Base-by-base conservation (phyloP, 805 yeast species). In the Yarrowia sp. region DNA sequence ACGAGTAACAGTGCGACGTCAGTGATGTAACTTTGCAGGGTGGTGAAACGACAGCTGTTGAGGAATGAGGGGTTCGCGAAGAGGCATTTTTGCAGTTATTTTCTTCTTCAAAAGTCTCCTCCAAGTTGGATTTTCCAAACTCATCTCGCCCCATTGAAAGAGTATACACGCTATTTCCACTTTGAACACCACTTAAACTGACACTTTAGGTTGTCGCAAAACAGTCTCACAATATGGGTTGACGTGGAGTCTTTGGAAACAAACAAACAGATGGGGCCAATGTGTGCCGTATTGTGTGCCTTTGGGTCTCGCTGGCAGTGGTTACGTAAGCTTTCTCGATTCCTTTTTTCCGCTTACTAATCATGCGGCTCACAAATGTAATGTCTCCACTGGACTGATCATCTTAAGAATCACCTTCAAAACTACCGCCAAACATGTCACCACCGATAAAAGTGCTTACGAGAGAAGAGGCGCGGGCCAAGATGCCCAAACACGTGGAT, bases 401-500 rank as follows among this genome's bases (percentile, higher is more conserved):
- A 46, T 13, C 15, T 34, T 15, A 15, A 12, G 10, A 30, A 17
- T 10, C 46, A n/a, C 10, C 17, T 13, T 33, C 63, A 9, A n/a
- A 40, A 24, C 15, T 15, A 40, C n/a, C 47, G 8, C 12, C 19
- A 9, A 34, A 12, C 17, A 58, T 58, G 64, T 58, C 64, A 2
- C 64, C 64, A 9, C 64, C 64, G 40, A 58, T 58, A 40, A 43
- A 42, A 17, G 33, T 58, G 9, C 64, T 58, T 17, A 58, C 39
- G 9, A 9, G 64, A 5, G 64, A 58, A 58, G 64, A 58, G 50
- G 64, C 64, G 2, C 50, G 64, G 9, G 34, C 44, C 12, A 20
- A 24, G 17, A 44, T 46, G 67, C 68, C 64, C 43, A 33, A 67
- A 13, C 46, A 43, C n/a, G 60, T 61, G 42, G 64, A 66, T 12